These are phyloP conservation scores for Dimocarpus longan DNA, from an alignment of 345 rosid genomes.

Conservation along the genomic window DNA sequence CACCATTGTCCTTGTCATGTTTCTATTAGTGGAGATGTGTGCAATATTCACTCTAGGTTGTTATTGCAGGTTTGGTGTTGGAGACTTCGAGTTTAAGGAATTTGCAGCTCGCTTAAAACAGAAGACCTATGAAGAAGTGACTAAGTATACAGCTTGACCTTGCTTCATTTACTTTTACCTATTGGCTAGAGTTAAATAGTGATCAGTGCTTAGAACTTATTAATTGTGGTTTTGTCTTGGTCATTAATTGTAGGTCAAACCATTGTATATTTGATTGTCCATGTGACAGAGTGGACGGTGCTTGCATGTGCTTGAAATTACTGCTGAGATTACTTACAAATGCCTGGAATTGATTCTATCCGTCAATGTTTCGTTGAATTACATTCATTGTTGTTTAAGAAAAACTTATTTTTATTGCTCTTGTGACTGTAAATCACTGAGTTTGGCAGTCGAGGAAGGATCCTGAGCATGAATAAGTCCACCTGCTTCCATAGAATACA, in stretches of 20 bases:
- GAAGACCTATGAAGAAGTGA: slow-evolving; percentile 87
- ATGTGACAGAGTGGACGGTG: not conserved
- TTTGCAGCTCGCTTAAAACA: slow-evolving; percentile 85
- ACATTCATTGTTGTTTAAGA: not conserved
- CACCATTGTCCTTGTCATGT: slow-evolving; percentile 10
- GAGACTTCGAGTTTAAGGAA: slow-evolving; percentile 91
- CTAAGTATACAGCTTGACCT: slow-evolving; percentile 49
- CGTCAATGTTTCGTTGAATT: not conserved
- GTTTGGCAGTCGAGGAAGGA: not conserved
- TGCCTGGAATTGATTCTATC: not conserved
- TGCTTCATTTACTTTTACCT: slow-evolving; percentile 19
- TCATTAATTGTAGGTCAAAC: not conserved
- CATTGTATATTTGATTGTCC: not conserved
- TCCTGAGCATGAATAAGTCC: not conserved
- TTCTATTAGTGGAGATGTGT: not conserved
- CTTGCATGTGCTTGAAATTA: slow-evolving; percentile 1
- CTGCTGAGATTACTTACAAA: not conserved
- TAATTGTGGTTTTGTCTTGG: not conserved
- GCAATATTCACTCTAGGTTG: slow-evolving; percentile 22
- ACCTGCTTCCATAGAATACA: not conserved
- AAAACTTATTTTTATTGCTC: not conserved
- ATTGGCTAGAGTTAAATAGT: not conserved
- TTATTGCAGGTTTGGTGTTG: slow-evolving; percentile 79
- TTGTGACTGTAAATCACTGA: not conserved
- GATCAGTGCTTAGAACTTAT: slow-evolving; percentile 8